Conservation (phyloP, 495 filamentous ascomycete species). For the Penicillium paxilli region DNA sequence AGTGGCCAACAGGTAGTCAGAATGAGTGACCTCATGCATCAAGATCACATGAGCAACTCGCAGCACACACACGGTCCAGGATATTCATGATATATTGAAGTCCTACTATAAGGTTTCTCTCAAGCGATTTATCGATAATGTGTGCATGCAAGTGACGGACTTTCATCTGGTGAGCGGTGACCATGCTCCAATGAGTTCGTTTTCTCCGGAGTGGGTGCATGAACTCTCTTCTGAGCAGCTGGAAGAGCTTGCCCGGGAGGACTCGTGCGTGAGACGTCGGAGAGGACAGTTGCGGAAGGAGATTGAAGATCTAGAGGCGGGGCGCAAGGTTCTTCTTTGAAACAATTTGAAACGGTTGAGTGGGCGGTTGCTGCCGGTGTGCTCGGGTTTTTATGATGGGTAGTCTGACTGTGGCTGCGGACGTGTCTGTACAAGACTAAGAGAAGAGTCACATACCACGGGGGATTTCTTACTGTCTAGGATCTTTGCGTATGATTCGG, state of each 20-base stretch:
- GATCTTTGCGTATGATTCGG: too few species aligned
- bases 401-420: too few species aligned
- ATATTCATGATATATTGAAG: constrained; percentile 58
- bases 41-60: constrained; percentile 40
- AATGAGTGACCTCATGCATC: constrained; percentile 13
- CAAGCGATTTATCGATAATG: constrained; percentile 57
- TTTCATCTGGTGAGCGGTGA: constrained; percentile 36
- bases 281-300: constrained; percentile 37
- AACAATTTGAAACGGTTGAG: too few species aligned
- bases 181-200: constrained; percentile 30
- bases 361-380: too few species aligned
- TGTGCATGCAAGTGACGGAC: constrained; percentile 46
- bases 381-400: too few species aligned
- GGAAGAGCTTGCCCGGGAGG: constrained; percentile 49
- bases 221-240: constrained; percentile 36
- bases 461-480: too few species aligned
- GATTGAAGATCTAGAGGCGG: constrained; percentile 21
- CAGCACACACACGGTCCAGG: constrained; percentile 33
- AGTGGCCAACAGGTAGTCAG: too few species aligned
- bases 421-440: too few species aligned
- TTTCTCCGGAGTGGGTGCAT: constrained; percentile 37
- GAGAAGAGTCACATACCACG: too few species aligned
- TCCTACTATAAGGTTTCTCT: constrained; percentile 61
- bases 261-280: constrained; percentile 22
- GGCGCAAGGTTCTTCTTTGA: too few species aligned